phyloP scores from a whole-genome alignment of 768 basidiomycete species.

The Lentinus tigrinus region DNA sequence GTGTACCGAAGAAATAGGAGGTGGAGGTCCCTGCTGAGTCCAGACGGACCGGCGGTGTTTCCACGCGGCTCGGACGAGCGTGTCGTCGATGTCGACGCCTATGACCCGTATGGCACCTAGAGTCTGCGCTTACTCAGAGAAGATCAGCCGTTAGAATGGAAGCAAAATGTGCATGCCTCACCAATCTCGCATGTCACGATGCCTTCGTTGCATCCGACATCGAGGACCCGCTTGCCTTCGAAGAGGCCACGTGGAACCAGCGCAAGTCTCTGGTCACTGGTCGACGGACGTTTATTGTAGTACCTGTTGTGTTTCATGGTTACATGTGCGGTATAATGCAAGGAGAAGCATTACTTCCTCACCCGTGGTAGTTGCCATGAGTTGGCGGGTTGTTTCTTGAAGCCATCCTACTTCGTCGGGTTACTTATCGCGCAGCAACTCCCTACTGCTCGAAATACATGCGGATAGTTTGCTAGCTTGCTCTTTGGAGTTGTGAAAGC shows the following conservation, averaged over 20 bases:
- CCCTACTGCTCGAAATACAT: no score
- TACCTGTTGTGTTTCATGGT: slow-evolving; percentile 45
- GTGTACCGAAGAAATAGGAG: background rate
- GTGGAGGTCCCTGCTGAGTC: slow-evolving; percentile 58
- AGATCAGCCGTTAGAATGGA: slow-evolving; percentile 1
- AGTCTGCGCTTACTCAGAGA: slow-evolving; percentile 52
- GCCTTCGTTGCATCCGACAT: slow-evolving; percentile 88
- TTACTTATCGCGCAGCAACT: no score
- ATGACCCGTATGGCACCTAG: slow-evolving; percentile 64
- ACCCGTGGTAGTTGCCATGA: slow-evolving; percentile 79
- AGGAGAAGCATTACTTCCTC: background rate
- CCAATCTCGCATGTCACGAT: slow-evolving; percentile 87
- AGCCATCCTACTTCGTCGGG: no score
- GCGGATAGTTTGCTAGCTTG: no score
- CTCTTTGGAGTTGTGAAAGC: no score
- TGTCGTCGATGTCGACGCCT: slow-evolving; percentile 84
- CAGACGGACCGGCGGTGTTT: slow-evolving; percentile 65
- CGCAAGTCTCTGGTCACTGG: slow-evolving; percentile 62
- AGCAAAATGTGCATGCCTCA: slow-evolving; percentile 26
- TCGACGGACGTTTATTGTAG: slow-evolving; percentile 69
- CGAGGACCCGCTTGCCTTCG: slow-evolving; percentile 59
- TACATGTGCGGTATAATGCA: background rate
- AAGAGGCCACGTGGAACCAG: slow-evolving; percentile 59
- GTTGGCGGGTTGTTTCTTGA: slow-evolving; percentile 32
- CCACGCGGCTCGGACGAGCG: slow-evolving; percentile 76